phyloP scores from a whole-genome alignment of 164 flowering plant genomes.

The Chloranthus sessilifolius region DNA sequence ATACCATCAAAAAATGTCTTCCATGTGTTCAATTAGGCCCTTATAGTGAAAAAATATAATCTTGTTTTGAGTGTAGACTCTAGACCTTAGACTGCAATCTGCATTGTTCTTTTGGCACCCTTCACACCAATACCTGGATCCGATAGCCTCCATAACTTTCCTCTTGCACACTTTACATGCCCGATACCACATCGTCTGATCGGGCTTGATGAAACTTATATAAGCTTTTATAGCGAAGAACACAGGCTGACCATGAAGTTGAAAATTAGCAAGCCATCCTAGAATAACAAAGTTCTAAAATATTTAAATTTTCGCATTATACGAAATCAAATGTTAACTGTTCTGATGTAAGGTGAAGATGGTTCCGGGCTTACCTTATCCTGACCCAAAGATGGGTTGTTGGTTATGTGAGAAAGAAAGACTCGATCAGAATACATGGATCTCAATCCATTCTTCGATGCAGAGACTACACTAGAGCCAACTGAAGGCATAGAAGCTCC shows the following conservation, averaged over 20 bases:
- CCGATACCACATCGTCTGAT: constrained; percentile 91
- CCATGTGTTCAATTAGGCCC: no score
- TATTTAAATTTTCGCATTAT: not conserved
- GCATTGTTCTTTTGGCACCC: constrained; percentile 83
- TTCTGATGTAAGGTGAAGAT: no score
- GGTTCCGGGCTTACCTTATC: constrained; percentile 28
- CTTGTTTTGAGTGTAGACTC: constrained; percentile 1
- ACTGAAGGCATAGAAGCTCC: constrained; percentile 66
- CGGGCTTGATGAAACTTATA: constrained; percentile 75
- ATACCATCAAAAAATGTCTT: no score
- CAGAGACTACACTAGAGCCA: constrained; percentile 49
- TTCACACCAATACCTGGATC: constrained; percentile 95
- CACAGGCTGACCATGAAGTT: constrained; percentile 44
- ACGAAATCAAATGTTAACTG: no score
- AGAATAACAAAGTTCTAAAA: not conserved
- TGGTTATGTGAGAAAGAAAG: constrained; percentile 47
- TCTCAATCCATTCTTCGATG: constrained; percentile 43
- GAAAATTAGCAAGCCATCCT: not conserved
- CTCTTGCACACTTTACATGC: constrained; percentile 93
- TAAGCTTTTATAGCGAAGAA: constrained; percentile 58
- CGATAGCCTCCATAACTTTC: constrained; percentile 84
- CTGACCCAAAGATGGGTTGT: constrained; percentile 72
- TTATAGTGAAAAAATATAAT: not conserved
- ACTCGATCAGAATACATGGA: constrained; percentile 79
- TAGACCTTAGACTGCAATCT: constrained; percentile 73